These are phyloP conservation scores for Cladophialophora bantiana DNA, from an alignment of 2,329 filamentous ascomycete species.

Conservation along the genomic window DNA sequence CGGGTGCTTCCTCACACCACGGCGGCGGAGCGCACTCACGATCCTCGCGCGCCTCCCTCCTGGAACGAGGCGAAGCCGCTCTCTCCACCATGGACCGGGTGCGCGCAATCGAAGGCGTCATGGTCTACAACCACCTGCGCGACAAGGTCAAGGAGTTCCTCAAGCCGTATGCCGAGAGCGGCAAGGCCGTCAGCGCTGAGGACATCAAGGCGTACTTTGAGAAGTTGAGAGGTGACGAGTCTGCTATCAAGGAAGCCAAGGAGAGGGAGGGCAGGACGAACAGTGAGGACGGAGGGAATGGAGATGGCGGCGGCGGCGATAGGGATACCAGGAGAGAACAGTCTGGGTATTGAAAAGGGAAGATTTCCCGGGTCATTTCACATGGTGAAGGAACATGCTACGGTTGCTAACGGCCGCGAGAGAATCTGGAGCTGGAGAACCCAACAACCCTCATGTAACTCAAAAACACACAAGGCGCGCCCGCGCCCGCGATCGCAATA, in stretches of 20 bases:
- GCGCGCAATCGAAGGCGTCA: constrained; percentile 91
- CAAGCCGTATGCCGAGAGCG: constrained; percentile 90
- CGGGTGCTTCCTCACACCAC: constrained; percentile 58
- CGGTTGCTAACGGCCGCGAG: not conserved
- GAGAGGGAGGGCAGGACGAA: not conserved
- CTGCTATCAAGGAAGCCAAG: constrained; percentile 69
- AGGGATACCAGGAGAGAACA: constrained; percentile 30
- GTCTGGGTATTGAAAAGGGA: constrained; percentile 29
- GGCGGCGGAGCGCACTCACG: constrained; percentile 50
- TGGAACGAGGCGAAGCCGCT: constrained; percentile 91
- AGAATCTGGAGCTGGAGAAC: not conserved
- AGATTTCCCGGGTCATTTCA: not conserved
- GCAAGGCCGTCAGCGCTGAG: constrained; percentile 85
- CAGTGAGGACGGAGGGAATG: not conserved
- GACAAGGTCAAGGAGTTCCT: constrained; percentile 96
- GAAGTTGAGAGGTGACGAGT: constrained; percentile 85
- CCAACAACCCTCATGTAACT: not conserved
- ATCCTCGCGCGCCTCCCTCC: constrained; percentile 78
- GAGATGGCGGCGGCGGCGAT: constrained; percentile 1
- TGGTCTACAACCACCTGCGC: constrained; percentile 96
- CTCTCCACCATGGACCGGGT: constrained; percentile 92
- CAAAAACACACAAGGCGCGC: not conserved
- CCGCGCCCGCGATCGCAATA: not conserved
- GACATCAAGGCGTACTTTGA: constrained; percentile 98
- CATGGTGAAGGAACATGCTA: not conserved